Conservation (phyloP, 345 rosid species). For the Trapa bicornis region DNA sequence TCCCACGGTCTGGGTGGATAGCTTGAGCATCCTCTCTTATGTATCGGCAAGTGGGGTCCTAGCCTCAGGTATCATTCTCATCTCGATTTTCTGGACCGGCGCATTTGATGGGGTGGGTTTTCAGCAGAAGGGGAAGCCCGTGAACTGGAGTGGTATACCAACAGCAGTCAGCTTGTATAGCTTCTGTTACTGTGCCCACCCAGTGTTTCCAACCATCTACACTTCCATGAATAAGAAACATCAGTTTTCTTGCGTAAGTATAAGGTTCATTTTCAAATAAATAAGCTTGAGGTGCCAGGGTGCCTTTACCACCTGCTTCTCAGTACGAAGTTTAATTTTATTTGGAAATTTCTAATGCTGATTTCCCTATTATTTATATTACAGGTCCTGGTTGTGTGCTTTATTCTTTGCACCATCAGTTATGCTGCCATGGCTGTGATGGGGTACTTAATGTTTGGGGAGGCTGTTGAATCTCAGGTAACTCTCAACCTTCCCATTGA, state of each 20-base stretch:
- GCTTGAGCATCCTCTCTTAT: constrained; percentile 64
- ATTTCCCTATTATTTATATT: not conserved
- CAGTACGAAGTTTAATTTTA: too few relatives aligned
- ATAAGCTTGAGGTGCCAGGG: too few relatives aligned
- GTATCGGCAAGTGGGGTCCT: constrained; percentile 86
- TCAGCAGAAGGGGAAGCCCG: constrained; percentile 24
- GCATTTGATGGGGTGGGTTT: constrained; percentile 66
- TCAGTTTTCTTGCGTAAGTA: constrained; percentile 69
- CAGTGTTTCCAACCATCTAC: constrained; percentile 77
- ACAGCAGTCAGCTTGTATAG: constrained; percentile 74
- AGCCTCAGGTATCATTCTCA: constrained; percentile 61
- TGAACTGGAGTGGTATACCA: constrained; percentile 47
- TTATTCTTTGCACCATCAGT: constrained; percentile 13
- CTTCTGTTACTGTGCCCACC: constrained; percentile 89
- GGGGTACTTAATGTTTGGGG: constrained; percentile 27
- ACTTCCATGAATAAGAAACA: constrained; percentile 66
- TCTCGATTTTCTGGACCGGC: constrained; percentile 59
- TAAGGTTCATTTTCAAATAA: too few relatives aligned
- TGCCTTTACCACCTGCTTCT: too few relatives aligned
- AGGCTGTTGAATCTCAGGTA: constrained; percentile 17
- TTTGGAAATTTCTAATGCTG: too few relatives aligned
- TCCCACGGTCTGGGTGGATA: constrained; percentile 78
- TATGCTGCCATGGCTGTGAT: constrained; percentile 18
- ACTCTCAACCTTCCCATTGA: constrained; percentile 18
- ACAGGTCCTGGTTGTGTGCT: constrained; percentile 21